phyloP scores from a whole-genome alignment of 768 basidiomycete genomes.

The Phlebiopsis flavidoalba region DNA sequence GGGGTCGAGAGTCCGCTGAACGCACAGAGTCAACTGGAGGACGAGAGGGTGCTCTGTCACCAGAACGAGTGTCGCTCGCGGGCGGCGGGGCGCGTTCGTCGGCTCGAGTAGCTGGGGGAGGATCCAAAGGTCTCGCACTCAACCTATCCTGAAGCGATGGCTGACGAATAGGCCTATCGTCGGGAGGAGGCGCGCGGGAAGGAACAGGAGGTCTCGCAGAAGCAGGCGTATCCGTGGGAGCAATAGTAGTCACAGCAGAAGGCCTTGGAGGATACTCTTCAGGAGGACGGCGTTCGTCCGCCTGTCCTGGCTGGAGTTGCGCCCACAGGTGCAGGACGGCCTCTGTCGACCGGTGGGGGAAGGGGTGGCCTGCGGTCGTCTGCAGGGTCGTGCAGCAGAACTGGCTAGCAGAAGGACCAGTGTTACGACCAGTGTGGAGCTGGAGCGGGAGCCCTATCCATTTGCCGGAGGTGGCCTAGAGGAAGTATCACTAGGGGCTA shows the following conservation, averaged over 20 bases:
- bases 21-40: slow-evolving; percentile 8
- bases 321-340: background rate
- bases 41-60: slow-evolving; percentile 14
- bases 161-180: slow-evolving; percentile 20
- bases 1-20: slow-evolving; percentile 1
- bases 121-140: slow-evolving; percentile 7
- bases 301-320: background rate
- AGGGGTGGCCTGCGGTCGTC: background rate
- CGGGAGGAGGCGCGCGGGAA: slow-evolving; percentile 13
- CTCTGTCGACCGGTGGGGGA: background rate
- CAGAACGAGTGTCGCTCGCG: background rate
- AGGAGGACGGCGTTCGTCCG: background rate
- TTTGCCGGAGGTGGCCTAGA: background rate
- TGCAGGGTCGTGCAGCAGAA: background rate
- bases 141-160: slow-evolving; percentile 22
- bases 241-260: background rate
- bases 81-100: background rate
- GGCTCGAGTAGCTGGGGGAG: background rate
- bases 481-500: background rate
- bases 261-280: slow-evolving; percentile 6
- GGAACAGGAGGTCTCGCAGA: background rate
- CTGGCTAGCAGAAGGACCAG: background rate
- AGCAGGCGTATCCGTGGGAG: background rate
- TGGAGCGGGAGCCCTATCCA: slow-evolving; percentile 8
- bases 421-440: background rate